phyloP scores from a whole-genome alignment of 2,329 filamentous ascomycete species.

The Aspergillus neotritici region DNA sequence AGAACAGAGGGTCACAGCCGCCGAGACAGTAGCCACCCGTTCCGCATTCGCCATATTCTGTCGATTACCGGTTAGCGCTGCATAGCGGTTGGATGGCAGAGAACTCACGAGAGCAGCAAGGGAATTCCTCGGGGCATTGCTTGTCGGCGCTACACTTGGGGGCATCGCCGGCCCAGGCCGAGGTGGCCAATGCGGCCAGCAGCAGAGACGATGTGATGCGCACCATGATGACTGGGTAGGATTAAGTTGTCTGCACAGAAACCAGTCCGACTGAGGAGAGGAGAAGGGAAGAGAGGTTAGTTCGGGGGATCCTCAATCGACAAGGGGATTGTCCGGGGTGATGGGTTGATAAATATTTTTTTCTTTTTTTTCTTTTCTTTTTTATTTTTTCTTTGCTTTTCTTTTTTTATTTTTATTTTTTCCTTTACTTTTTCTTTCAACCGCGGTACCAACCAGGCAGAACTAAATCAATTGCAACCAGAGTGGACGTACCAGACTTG shows the following conservation, averaged over 20 bases:
- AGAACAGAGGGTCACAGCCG: conserved; percentile 85
- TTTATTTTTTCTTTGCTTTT: too few relatives aligned
- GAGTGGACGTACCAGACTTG: conserved; percentile 3
- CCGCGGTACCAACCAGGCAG: too few relatives aligned
- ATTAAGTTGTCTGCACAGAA: conserved; percentile 3
- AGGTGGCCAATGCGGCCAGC: conserved; percentile 30
- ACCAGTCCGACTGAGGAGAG: conserved; percentile 13
- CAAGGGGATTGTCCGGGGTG: too few relatives aligned
- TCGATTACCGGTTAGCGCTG: conserved; percentile 9
- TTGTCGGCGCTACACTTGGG: conserved; percentile 40
- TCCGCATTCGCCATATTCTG: conserved; percentile 90
- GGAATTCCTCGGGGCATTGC: conserved; percentile 65
- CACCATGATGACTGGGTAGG: conserved; percentile 27
- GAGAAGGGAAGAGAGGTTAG: conserved; percentile 12
- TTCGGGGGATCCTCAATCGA: neutral
- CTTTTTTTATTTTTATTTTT: neutral
- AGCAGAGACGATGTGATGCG: conserved; percentile 29
- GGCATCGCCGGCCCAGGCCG: conserved; percentile 24
- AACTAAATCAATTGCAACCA: neutral
- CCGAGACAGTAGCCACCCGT: conserved; percentile 92
- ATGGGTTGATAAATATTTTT: neutral
- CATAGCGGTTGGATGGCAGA: neutral
- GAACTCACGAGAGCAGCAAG: conserved; percentile 73
- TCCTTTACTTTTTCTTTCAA: too few relatives aligned
- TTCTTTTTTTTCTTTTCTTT: neutral